These are phyloP conservation scores for Gossypium rotundifolium DNA, from an alignment of 345 rosid genomes.

Conservation along the genomic window DNA sequence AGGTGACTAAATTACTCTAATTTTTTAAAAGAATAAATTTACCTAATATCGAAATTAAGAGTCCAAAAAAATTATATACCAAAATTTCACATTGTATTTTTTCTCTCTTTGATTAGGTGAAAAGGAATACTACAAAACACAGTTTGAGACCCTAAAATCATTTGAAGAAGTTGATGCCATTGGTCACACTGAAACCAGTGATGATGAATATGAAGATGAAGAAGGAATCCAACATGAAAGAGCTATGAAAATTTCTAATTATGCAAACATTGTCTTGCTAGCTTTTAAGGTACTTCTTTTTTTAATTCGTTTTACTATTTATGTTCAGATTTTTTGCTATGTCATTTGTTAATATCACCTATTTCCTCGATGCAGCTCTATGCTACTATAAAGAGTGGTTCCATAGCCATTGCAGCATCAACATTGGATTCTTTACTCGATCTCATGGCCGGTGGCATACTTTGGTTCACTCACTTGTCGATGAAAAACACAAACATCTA, in stretches of 20 bases:
- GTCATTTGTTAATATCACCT: neutral
- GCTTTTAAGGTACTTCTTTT: conserved; percentile 51
- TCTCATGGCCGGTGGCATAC: conserved; percentile 94
- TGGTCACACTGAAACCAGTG: conserved; percentile 15
- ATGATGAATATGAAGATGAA: conserved; percentile 9
- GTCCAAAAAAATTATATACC: no score
- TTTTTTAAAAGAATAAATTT: no score
- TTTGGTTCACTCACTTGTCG: conserved; percentile 86
- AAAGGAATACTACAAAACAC: conserved; percentile 68
- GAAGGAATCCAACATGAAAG: conserved; percentile 51
- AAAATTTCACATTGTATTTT: neutral
- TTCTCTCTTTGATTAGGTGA: conserved; percentile 37
- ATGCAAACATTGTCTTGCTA: conserved; percentile 63
- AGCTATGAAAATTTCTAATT: conserved; percentile 80
- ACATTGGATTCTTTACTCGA: conserved; percentile 91
- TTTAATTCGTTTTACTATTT: neutral
- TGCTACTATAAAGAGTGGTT: conserved; percentile 85
- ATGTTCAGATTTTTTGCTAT: neutral
- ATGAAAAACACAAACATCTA: conserved; percentile 84
- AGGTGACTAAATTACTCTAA: no score
- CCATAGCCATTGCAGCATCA: conserved; percentile 93
- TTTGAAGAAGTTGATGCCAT: conserved; percentile 71
- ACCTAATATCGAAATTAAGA: no score
- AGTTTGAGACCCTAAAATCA: conserved; percentile 62
- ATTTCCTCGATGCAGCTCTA: conserved; percentile 39